A percentile compares a stretch with the other conserved stretches of the same genome.
These are phyloP conservation scores for Aspergillus sp. DNA, from an alignment of 2,329 filamentous ascomycete genomes.

Conservation along the genomic window DNA sequence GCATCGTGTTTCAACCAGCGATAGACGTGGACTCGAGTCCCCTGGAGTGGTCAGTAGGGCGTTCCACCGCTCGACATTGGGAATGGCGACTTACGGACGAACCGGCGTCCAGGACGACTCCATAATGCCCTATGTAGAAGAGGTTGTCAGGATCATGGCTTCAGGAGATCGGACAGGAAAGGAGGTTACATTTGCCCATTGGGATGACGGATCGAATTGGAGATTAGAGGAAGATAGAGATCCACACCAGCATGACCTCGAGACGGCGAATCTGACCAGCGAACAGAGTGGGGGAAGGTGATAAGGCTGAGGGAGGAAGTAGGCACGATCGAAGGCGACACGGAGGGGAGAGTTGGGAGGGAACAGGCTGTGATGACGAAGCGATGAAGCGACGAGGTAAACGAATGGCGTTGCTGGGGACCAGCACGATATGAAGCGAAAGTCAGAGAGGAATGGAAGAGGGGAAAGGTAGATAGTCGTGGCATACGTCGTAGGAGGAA, in stretches of 20 bases:
- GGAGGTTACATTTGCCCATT: conserved; percentile 42
- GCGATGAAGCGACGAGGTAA: conserved; percentile 5
- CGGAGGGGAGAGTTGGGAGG: background rate
- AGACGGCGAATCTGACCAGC: conserved; percentile 6
- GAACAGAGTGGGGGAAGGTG: background rate
- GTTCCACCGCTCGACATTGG: background rate
- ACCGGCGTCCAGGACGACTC: conserved; percentile 94
- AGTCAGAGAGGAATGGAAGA: conserved; percentile 1
- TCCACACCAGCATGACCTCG: conserved; percentile 30
- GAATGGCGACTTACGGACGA: conserved; percentile 65
- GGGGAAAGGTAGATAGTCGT: background rate
- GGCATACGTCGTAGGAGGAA: background rate
- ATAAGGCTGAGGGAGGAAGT: background rate
- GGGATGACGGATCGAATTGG: conserved; percentile 2
- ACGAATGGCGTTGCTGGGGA: conserved; percentile 14
- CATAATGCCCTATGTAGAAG: conserved; percentile 61
- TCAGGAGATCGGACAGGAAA: background rate
- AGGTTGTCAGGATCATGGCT: conserved; percentile 3
- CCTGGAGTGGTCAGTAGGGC: conserved; percentile 40
- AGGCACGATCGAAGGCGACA: background rate
- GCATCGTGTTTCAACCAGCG: conserved; percentile 78
- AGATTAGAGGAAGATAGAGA: conserved; percentile 9
- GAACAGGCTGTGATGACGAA: background rate
- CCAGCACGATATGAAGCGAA: conserved; percentile 12
- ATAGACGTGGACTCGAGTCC: conserved; percentile 92